Evolutionary conservation across 371 early-diverging fungal genomes (phyloP).

Genomic region (Gilbertella persicaria): DNA sequence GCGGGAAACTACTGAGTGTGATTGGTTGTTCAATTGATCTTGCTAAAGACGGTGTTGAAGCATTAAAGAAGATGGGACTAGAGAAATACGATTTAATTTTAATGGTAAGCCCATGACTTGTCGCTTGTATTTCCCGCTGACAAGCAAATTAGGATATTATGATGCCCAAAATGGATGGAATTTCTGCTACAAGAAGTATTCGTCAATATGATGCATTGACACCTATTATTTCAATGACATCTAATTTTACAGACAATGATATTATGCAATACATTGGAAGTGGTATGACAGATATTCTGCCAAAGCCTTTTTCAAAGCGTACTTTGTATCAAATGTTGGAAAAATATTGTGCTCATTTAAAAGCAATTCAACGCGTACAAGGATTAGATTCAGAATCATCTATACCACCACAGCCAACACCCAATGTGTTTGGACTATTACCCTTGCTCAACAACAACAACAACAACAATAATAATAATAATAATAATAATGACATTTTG

Average conservation of each 20-base stretch:
- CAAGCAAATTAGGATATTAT: conserved; percentile 60
- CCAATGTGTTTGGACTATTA: conserved; percentile 8
- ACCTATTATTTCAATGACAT: conserved; percentile 85
- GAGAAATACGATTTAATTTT: conserved; percentile 78
- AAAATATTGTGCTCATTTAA: conserved; percentile 65
- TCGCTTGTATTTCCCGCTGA: too few relatives aligned
- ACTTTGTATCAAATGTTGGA: conserved; percentile 59
- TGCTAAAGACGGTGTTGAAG: conserved; percentile 75
- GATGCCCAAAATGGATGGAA: conserved; percentile 80
- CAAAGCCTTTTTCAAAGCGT: conserved; percentile 74
- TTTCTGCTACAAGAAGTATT: conserved; percentile 70
- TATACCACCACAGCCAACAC: conserved; percentile 1
- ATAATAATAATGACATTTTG: not conserved
- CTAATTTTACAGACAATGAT: conserved; percentile 67
- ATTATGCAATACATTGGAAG: conserved; percentile 69
- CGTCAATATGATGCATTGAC: conserved; percentile 73
- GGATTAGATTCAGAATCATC: conserved; percentile 7
- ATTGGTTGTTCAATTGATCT: conserved; percentile 76
- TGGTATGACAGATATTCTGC: conserved; percentile 83
- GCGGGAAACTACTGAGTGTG: conserved; percentile 60
- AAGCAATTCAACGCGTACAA: conserved; percentile 24
- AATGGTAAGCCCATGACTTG: conserved; percentile 56
- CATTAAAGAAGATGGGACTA: conserved; percentile 63
- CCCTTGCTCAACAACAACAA: conserved; percentile 1
- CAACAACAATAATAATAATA: not conserved